Percentiles rank a stretch among this genome's conserved stretches.
Evolutionary conservation across 345 rosid genomes (phyloP).

Genomic region (Punica granatum): DNA sequence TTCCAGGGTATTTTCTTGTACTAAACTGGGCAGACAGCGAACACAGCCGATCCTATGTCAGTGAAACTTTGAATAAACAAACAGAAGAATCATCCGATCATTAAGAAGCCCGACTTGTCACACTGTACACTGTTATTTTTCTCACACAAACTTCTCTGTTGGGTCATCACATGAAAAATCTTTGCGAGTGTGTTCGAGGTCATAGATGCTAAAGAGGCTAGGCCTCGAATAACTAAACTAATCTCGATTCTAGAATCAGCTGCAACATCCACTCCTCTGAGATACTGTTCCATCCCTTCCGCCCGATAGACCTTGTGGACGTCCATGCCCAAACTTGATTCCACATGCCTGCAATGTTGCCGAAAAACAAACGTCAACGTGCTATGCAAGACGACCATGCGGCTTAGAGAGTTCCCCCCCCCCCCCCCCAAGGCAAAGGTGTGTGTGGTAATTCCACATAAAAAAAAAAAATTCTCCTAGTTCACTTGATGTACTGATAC

Average conservation of each 20-base stretch:
- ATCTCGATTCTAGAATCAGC: conserved; percentile 14
- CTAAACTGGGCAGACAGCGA: too few species aligned
- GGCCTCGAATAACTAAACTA: neutral
- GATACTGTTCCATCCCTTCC: conserved; percentile 69
- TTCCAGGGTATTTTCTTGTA: too few species aligned
- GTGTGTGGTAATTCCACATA: too few species aligned
- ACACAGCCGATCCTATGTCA: neutral
- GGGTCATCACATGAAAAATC: neutral
- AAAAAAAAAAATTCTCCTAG: too few species aligned
- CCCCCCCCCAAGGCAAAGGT: too few species aligned
- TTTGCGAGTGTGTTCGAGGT: neutral
- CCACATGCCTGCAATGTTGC: conserved; percentile 65
- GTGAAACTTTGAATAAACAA: neutral
- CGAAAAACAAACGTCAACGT: neutral
- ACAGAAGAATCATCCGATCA: neutral
- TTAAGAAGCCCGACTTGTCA: neutral
- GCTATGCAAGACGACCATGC: neutral
- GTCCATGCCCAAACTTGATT: conserved; percentile 82
- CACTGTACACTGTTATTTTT: neutral
- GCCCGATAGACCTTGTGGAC: conserved; percentile 62
- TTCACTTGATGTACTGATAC: too few species aligned
- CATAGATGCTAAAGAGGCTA: neutral
- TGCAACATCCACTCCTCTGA: conserved; percentile 78
- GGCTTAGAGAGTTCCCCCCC: too few species aligned
- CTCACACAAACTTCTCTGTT: too few species aligned